Conservation (phyloP, 768 basidiomycete species). For the Gyrodon lividus region DNA sequence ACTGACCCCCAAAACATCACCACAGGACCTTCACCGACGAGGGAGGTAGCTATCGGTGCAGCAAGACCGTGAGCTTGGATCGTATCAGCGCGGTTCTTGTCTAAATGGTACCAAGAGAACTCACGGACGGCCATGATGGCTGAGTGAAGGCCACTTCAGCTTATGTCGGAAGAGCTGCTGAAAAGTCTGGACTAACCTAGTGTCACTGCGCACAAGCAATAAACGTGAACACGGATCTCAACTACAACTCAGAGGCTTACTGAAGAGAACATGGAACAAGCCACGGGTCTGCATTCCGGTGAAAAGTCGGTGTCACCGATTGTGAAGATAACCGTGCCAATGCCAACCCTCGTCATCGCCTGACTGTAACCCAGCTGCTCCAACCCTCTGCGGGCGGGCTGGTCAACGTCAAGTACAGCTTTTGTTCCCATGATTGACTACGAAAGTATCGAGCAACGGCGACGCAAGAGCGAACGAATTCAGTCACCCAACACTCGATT, state of each 20-base stretch:
- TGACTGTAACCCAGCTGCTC: conserved; percentile 56
- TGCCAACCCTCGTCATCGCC: conserved; percentile 49
- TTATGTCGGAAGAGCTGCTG: background rate
- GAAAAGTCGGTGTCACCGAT: background rate
- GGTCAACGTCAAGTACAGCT: conserved; percentile 19
- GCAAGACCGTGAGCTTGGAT: conserved; percentile 52
- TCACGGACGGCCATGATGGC: conserved; percentile 64
- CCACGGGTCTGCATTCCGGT: conserved; percentile 42
- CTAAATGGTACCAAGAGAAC: conserved; percentile 21
- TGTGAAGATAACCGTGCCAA: background rate
- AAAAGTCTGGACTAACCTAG: conserved; percentile 36
- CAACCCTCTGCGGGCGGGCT: conserved; percentile 35
- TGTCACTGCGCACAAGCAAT: conserved; percentile 37
- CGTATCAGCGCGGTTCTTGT: conserved; percentile 2
- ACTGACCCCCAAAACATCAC: conserved; percentile 59
- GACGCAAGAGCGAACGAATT: background rate
- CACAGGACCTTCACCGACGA: conserved; percentile 53
- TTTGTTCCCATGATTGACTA: conserved; percentile 12
- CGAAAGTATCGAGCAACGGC: background rate
- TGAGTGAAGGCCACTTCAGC: conserved; percentile 19
- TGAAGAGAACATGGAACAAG: conserved; percentile 52
- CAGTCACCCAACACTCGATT: background rate
- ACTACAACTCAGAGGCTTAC: conserved; percentile 32
- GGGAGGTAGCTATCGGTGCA: conserved; percentile 54
- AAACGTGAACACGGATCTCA: background rate